Conservation (phyloP, 768 basidiomycete species). For the Panaeolus papilionaceus region DNA sequence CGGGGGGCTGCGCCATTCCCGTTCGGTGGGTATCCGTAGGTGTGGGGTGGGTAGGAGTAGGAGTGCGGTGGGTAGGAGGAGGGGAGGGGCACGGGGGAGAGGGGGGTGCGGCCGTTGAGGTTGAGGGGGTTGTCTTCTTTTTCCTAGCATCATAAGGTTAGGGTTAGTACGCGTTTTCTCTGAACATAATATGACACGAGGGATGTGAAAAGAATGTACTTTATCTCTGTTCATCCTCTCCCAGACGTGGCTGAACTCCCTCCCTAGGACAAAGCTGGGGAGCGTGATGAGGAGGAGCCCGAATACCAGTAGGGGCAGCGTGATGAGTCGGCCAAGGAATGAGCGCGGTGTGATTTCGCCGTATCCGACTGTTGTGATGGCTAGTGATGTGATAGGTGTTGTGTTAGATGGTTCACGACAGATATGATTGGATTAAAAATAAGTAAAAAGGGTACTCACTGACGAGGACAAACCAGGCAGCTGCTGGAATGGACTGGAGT, state of each 20-base stretch:
- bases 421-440: background rate
- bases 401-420: background rate
- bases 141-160: background rate
- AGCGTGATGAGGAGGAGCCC: slow-evolving; percentile 89
- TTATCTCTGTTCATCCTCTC: slow-evolving; percentile 71
- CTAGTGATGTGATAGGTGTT: slow-evolving; percentile 37
- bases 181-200: background rate
- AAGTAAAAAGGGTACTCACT: slow-evolving; percentile 54
- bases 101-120: background rate
- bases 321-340: slow-evolving; percentile 85
- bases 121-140: slow-evolving; percentile 2
- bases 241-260: slow-evolving; percentile 93
- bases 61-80: background rate
- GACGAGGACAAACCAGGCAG: slow-evolving; percentile 79
- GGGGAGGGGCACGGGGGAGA: slow-evolving; percentile 13
- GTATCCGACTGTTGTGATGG: slow-evolving; percentile 90
- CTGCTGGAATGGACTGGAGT: no score
- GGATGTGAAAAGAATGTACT: slow-evolving; percentile 32
- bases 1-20: slow-evolving; percentile 22
- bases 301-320: slow-evolving; percentile 85
- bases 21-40: slow-evolving; percentile 18
- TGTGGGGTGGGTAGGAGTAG: slow-evolving; percentile 22
- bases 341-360: slow-evolving; percentile 92
- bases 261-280: slow-evolving; percentile 89
- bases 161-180: background rate